Evolutionary conservation across 805 yeast genomes (phyloP).

Genomic region (Wickerhamiella vanderwaltii): DNA sequence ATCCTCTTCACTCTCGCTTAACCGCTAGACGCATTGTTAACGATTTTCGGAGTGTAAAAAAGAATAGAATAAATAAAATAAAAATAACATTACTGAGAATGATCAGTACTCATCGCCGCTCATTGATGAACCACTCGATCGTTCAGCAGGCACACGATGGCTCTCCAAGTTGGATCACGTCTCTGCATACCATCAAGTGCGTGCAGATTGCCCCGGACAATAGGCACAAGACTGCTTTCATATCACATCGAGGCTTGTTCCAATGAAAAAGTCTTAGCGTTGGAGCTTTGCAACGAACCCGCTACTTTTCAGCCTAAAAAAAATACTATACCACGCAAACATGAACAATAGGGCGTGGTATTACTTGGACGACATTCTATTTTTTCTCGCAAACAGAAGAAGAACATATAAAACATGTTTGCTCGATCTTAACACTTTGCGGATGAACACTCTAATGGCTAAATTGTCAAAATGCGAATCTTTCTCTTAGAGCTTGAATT

Average conservation of each 20-base stretch:
- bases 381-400: not conserved
- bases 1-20: too few species aligned
- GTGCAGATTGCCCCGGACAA: not conserved
- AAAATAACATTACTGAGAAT: not conserved
- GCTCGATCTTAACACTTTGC: not conserved
- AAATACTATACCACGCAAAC: not conserved
- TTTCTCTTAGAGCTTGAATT: not conserved
- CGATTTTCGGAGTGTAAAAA: too few species aligned
- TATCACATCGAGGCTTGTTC: not conserved
- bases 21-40: too few species aligned
- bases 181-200: slow-evolving; percentile 1
- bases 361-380: slow-evolving; percentile 7
- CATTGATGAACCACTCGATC: slow-evolving; percentile 4
- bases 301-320: slow-evolving; percentile 1
- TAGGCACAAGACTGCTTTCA: slow-evolving; percentile 4
- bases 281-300: slow-evolving; percentile 5
- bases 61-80: too few species aligned
- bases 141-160: not conserved
- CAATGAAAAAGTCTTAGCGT: slow-evolving; percentile 1
- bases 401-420: not conserved
- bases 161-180: slow-evolving; percentile 1
- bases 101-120: slow-evolving; percentile 2
- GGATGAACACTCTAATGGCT: not conserved
- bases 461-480: not conserved
- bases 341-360: not conserved